Evolutionary conservation across 2,329 filamentous ascomycete genomes (phyloP), one percentile per base, ranked within the genome.

Genomic region (Acrocalymma vagum): DNA sequence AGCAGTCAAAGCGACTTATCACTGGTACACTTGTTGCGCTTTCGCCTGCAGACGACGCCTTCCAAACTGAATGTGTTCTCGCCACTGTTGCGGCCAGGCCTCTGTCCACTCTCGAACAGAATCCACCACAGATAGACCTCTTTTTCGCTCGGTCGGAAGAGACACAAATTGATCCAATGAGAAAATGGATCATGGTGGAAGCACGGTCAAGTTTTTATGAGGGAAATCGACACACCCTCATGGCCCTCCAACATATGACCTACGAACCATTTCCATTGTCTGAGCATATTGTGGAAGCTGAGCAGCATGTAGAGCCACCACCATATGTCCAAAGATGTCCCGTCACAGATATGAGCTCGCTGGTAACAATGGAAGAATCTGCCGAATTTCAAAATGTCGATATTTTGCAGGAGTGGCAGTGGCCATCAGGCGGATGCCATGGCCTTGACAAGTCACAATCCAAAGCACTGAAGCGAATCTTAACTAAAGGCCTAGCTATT

Each of bases 181-280:
- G 80, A 22, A 83, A 87, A 54, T 85, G 85, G 65, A 69, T 92
- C 9, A 95, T 96, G 88, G 72, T 96, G 0, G 90, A 96, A 60
- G 79, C 87, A 1, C 80, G 85, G 3, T 68, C 70, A 0, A 85
- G 87, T 1, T 95, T 91, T 62, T 96, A 83, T 49, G 92, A 96
- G 65, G 83, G 88, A 0, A 78, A 82, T 24, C 79, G 88, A 0
- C 83, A 95, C 62, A 86, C 85, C 0, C 76, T 96, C 62, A 73
- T 81, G 10, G 86, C 87, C 0, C 70, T 96, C 2, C 90, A 96
- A 72, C 76, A 83, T 70, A 64, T 80, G 70, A 77, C 70, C 41
- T 64, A 66, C 46, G 84, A 88, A 68, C 69, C 71, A 68, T 86
- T 86, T n/a, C 75, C 79, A 0, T 69, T 90, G 2, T 76, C 80